Percentiles rank a stretch among this genome's conserved stretches.
These are phyloP conservation scores for Phytophthora sp. DNA, from an alignment of 352 stramenopile species.

Conservation along the genomic window DNA sequence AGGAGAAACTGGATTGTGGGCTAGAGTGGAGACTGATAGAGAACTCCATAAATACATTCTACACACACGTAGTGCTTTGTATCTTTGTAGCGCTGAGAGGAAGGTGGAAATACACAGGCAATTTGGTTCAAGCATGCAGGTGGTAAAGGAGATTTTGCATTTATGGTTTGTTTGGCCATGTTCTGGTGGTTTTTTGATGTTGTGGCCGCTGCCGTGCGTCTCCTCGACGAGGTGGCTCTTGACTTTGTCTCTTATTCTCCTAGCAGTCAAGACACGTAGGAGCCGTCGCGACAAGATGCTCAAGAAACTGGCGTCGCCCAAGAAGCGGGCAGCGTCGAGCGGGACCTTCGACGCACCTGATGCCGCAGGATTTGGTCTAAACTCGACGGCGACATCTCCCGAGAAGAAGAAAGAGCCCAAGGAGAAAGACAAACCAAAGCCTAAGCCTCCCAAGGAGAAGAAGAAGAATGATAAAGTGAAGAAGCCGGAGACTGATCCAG, in stretches of 20 bases:
- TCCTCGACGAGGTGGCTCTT: constrained; percentile 2
- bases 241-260: not conserved
- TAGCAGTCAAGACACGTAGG: not conserved
- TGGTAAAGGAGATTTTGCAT: too few species aligned
- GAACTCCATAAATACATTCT: constrained; percentile 15
- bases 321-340: constrained; percentile 4
- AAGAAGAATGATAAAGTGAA: constrained; percentile 39
- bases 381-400: constrained; percentile 5
- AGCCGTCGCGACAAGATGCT: constrained; percentile 34
- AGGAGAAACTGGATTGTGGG: constrained; percentile 2
- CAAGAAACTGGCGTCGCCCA: constrained; percentile 59
- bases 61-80: constrained; percentile 7
- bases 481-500: constrained; percentile 4
- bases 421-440: constrained; percentile 13
- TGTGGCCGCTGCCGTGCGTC: too few species aligned
- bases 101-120: constrained; percentile 26
- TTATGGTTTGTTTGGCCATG: too few species aligned
- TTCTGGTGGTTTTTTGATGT: too few species aligned
- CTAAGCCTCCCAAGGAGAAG: constrained; percentile 17
- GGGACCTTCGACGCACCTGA: constrained; percentile 5
- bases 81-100: too few species aligned
- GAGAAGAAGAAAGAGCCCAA: constrained; percentile 27
- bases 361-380: constrained; percentile 2
- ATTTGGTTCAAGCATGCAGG: too few species aligned
- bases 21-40: constrained; percentile 26